These are phyloP conservation scores for Pythium myriotylum DNA, from an alignment of 352 stramenopile genomes.

Conservation along the genomic window DNA sequence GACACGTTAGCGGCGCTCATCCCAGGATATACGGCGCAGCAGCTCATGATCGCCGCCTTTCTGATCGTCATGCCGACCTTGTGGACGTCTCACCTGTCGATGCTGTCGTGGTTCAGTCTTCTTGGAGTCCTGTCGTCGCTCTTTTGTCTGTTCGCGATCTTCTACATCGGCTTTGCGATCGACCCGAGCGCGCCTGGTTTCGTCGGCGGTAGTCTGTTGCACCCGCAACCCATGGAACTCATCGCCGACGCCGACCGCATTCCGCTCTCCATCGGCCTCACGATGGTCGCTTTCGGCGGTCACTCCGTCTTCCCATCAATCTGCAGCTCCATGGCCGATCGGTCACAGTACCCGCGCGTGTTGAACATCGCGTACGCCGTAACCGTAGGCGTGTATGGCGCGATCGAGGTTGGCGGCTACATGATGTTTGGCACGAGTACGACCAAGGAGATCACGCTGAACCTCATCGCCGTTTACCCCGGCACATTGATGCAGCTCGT, in stretches of 20 bases:
- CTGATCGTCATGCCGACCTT: slow-evolving; percentile 76
- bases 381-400: slow-evolving; percentile 69
- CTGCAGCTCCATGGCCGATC: slow-evolving; percentile 78
- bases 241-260: slow-evolving; percentile 70
- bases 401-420: slow-evolving; percentile 79
- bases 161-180: slow-evolving; percentile 75
- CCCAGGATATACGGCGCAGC: slow-evolving; percentile 53
- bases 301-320: slow-evolving; percentile 92
- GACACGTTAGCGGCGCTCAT: slow-evolving; percentile 78
- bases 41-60: slow-evolving; percentile 73
- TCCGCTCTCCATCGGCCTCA: slow-evolving; percentile 79
- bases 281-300: slow-evolving; percentile 86
- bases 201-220: slow-evolving; percentile 54
- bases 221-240: slow-evolving; percentile 63
- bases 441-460: slow-evolving; percentile 87
- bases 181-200: slow-evolving; percentile 42
- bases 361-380: slow-evolving; percentile 78
- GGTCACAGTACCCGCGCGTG: slow-evolving; percentile 59
- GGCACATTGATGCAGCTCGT: slow-evolving; percentile 65
- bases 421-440: slow-evolving; percentile 82
- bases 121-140: slow-evolving; percentile 84
- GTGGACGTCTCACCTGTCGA: slow-evolving; percentile 81
- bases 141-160: slow-evolving; percentile 75
- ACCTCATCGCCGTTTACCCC: slow-evolving; percentile 71
- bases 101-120: slow-evolving; percentile 86